These are phyloP conservation scores for Solanum peruvianum DNA, from an alignment of 257 asterid genomes.

Conservation along the genomic window DNA sequence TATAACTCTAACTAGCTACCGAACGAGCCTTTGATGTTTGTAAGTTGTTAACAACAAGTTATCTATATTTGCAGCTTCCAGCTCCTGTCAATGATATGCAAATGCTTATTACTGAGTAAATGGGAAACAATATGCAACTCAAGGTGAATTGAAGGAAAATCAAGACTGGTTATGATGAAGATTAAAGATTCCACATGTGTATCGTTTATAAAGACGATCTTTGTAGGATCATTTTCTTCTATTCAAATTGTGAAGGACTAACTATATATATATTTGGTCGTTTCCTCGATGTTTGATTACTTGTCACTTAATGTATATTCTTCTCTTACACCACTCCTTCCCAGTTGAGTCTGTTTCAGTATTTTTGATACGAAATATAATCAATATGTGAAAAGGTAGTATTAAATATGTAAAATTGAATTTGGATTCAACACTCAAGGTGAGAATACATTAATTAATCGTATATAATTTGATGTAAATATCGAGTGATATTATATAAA, in stretches of 20 bases:
- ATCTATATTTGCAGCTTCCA: slow-evolving; percentile 21
- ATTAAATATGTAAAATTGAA: background rate
- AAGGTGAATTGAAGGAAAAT: background rate
- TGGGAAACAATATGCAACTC: background rate
- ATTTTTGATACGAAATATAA: background rate
- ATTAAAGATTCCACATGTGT: background rate
- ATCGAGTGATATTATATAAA: background rate
- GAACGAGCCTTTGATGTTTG: background rate
- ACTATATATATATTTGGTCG: background rate
- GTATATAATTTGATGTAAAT: background rate
- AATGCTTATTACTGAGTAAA: slow-evolving; percentile 42
- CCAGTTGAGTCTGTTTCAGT: background rate
- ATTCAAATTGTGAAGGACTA: background rate
- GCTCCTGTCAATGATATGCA: slow-evolving; percentile 30
- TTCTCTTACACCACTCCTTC: too few relatives aligned
- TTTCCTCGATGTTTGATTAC: background rate
- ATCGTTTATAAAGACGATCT: background rate
- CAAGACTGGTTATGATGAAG: background rate
- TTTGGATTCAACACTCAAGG: background rate
- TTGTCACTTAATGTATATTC: background rate
- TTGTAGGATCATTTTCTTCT: background rate
- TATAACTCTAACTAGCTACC: background rate
- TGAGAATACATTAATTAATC: too few relatives aligned
- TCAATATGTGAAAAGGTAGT: background rate
- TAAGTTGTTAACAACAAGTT: background rate